These are phyloP conservation scores for Curvularia spicifera DNA, from an alignment of 2,329 filamentous ascomycete species.

Conservation along the genomic window DNA sequence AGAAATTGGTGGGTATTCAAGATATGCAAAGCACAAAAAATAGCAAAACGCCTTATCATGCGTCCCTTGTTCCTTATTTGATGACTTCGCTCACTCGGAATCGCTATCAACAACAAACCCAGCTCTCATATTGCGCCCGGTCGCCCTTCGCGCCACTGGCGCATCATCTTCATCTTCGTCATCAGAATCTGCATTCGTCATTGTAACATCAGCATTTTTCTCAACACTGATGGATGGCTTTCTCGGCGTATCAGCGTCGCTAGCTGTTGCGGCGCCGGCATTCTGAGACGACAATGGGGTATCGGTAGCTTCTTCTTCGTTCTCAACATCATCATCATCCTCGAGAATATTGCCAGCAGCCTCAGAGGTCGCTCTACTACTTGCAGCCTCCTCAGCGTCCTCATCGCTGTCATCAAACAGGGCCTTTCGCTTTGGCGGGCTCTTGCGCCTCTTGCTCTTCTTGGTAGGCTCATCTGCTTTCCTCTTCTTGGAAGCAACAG, in stretches of 20 bases:
- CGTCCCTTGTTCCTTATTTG: constrained; percentile 6
- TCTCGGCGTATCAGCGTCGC: constrained; percentile 25
- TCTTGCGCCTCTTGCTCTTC: constrained; percentile 43
- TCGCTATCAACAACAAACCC: constrained; percentile 56
- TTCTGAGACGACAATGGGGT: constrained; percentile 52
- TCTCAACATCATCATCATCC: constrained; percentile 17
- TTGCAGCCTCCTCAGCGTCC: constrained; percentile 30
- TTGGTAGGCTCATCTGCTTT: constrained; percentile 34
- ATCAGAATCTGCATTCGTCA: constrained; percentile 42
- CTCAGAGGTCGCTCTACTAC: constrained; percentile 39
- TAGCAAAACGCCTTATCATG: constrained; percentile 29
- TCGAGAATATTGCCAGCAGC: constrained; percentile 24
- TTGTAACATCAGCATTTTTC: constrained; percentile 29
- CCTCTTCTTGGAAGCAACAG: constrained; percentile 43
- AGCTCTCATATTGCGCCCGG: constrained; percentile 48
- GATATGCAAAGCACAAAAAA: constrained; percentile 15
- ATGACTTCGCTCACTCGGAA: constrained; percentile 41
- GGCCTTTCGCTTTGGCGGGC: constrained; percentile 36
- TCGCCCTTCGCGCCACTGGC: constrained; percentile 43
- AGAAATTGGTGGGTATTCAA: constrained; percentile 33
- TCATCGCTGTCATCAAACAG: constrained; percentile 43
- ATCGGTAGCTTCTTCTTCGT: constrained; percentile 48
- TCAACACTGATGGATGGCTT: constrained; percentile 6
- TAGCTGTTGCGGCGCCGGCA: constrained; percentile 17
- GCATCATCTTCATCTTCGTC: constrained; percentile 49